These are phyloP conservation scores for Mortierella sp. DNA, from an alignment of 371 early-diverging fungal species.

Conservation along the genomic window DNA sequence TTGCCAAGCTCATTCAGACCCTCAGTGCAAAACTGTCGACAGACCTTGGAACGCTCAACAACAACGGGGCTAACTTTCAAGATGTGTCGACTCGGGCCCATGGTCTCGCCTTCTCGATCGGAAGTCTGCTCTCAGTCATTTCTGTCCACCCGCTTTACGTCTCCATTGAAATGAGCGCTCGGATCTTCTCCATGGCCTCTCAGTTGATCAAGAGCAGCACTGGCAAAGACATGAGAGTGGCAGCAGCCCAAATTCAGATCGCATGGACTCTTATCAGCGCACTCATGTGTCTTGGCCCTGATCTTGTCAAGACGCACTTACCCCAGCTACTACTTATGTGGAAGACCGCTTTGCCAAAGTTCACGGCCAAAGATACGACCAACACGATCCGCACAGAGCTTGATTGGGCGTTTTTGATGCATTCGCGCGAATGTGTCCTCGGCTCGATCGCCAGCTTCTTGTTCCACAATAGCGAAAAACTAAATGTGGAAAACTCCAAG, in stretches of 20 bases:
- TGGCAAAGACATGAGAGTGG: conserved; percentile 68
- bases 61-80: conserved; percentile 56
- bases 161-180: conserved; percentile 79
- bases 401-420: conserved; percentile 77
- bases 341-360: conserved; percentile 75
- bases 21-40: conserved; percentile 67
- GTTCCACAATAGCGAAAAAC: conserved; percentile 70
- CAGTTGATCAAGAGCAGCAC: conserved; percentile 75
- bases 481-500: conserved; percentile 83
- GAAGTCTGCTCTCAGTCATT: conserved; percentile 78
- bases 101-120: conserved; percentile 74
- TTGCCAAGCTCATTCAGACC: conserved; percentile 69
- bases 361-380: conserved; percentile 61
- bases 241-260: conserved; percentile 75
- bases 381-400: conserved; percentile 68
- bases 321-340: conserved; percentile 82
- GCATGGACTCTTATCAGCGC: conserved; percentile 86
- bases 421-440: conserved; percentile 75
- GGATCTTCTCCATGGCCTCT: conserved; percentile 78
- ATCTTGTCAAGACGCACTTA: conserved; percentile 82
- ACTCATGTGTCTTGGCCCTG: conserved; percentile 84
- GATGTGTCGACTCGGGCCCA: conserved; percentile 67
- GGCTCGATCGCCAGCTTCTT: conserved; percentile 80
- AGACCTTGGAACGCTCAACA: conserved; percentile 61
- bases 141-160: conserved; percentile 76